phyloP scores from a whole-genome alignment of 805 yeast genomes.

The Starmera caribaea region DNA sequence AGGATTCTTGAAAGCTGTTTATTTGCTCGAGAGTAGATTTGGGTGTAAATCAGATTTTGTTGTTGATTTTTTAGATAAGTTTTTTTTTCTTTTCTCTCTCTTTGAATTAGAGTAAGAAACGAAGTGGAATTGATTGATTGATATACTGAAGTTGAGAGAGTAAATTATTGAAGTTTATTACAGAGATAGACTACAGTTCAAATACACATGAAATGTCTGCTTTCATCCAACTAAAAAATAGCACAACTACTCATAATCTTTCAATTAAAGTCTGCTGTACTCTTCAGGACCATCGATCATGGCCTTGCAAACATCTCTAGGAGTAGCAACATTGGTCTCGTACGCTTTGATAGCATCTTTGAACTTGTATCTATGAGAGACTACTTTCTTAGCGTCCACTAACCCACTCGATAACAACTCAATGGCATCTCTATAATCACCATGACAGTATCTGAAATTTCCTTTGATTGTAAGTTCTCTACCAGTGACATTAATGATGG shows the following conservation, averaged over 20 bases:
- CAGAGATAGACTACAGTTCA: no score
- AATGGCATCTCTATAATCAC: slow-evolving; percentile 70
- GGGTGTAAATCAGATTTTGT: no score
- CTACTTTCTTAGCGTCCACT: slow-evolving; percentile 56
- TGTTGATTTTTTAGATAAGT: no score
- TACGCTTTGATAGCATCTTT: slow-evolving; percentile 70
- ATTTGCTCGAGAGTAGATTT: no score
- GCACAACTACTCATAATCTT: neutral
- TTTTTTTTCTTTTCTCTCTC: no score
- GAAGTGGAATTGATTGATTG: no score
- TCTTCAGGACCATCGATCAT: slow-evolving; percentile 67
- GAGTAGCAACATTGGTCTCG: slow-evolving; percentile 51
- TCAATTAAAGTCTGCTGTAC: neutral
- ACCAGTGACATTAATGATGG: slow-evolving; percentile 58
- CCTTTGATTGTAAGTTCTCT: slow-evolving; percentile 68
- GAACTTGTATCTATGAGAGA: slow-evolving; percentile 67
- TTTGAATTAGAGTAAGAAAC: no score
- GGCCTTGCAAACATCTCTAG: slow-evolving; percentile 61
- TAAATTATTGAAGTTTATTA: no score
- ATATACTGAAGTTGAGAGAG: no score
- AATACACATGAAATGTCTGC: no score
- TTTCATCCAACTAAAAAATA: no score
- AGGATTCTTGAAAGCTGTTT: no score
- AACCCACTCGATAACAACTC: slow-evolving; percentile 52
- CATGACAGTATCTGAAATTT: slow-evolving; percentile 69